Conservation (phyloP, 768 basidiomycete species). For the Gloeophyllum trabeum region DNA sequence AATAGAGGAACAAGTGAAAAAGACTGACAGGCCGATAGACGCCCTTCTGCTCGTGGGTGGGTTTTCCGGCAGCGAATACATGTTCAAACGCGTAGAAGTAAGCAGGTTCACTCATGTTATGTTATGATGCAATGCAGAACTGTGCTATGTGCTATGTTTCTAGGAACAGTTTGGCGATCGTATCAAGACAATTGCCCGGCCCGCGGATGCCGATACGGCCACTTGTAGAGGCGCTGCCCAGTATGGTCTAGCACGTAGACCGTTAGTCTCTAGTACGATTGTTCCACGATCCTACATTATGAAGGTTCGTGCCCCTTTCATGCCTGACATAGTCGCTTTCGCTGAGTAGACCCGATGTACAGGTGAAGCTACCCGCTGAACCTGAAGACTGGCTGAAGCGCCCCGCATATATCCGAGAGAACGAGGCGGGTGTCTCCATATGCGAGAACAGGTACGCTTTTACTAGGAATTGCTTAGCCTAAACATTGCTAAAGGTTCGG, state of each 20-base stretch:
- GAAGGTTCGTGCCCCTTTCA: conserved; percentile 38
- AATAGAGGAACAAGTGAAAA: conserved; percentile 64
- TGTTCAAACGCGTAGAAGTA: conserved; percentile 71
- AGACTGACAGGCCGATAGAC: conserved; percentile 62
- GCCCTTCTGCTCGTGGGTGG: conserved; percentile 85
- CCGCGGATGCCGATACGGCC: conserved; percentile 81
- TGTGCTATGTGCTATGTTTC: not conserved
- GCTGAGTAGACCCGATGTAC: conserved; percentile 3
- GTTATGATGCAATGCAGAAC: too few species aligned
- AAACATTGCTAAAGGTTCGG: not conserved
- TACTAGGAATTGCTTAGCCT: conserved; percentile 1
- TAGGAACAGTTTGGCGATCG: conserved; percentile 57
- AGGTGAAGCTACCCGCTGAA: conserved; percentile 87
- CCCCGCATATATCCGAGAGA: conserved; percentile 75
- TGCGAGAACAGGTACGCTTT: conserved; percentile 70
- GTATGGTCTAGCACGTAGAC: conserved; percentile 68
- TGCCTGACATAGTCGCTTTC: not conserved
- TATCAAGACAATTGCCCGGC: conserved; percentile 71
- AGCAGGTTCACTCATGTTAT: too few species aligned
- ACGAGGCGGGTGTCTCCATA: conserved; percentile 64
- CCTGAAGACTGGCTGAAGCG: conserved; percentile 74
- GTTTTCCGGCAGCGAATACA: conserved; percentile 64
- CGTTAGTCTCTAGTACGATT: conserved; percentile 74
- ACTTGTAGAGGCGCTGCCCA: conserved; percentile 82
- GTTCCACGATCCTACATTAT: conserved; percentile 79